Evolutionary conservation across 805 yeast genomes (phyloP), one percentile per base, ranked within the genome.

Genomic region (Metschnikowia bowlesiae): DNA sequence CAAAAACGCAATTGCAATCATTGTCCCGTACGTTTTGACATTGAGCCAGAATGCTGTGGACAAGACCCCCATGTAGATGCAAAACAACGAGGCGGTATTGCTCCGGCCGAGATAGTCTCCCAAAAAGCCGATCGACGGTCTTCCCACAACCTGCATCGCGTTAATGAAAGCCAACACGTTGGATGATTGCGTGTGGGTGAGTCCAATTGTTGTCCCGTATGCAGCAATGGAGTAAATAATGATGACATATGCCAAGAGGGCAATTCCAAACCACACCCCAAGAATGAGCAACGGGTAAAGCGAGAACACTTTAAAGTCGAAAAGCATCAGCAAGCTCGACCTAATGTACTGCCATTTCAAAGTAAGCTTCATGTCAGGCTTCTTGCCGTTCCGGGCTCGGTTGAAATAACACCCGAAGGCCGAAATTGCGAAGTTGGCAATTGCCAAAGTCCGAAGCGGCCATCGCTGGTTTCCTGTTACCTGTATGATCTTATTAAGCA

Each of bases 61-160:
- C 45, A 70, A 52, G 6, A 70, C 56, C 11, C 65, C 53, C 14
- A 62, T 56, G 6, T 58, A 28, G 6, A 63, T 39, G 51, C 71
- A 58, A n/a, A 63, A 32, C 9, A 52, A 34, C 0, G 52, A 44
- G 0, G 68, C 57, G 10, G 64, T 52, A 53, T 80, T 81, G 48
- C 70, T 57, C 31, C 81, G 66, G 1, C 86, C 86, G 31, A 71
- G 49, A 6, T 54, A 58, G 58, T 79, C 84, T 18, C 79, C 82
- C 8, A 72, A 18, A 37, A 65, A 56, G 1, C 82, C 82, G 40
- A 83, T 74, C 4, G 67, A 45, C 2, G 82, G 68, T 37, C 87
- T 66, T 6, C 86, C 86, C 22, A 79, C 57, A 1, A 73, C 61
- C 44, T 82, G 79, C 36, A 66, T 68, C 16, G 67, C 76, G 58